These are phyloP conservation scores for Phytopythium oedochilum DNA, from an alignment of 352 stramenopile species.

Conservation along the genomic window DNA sequence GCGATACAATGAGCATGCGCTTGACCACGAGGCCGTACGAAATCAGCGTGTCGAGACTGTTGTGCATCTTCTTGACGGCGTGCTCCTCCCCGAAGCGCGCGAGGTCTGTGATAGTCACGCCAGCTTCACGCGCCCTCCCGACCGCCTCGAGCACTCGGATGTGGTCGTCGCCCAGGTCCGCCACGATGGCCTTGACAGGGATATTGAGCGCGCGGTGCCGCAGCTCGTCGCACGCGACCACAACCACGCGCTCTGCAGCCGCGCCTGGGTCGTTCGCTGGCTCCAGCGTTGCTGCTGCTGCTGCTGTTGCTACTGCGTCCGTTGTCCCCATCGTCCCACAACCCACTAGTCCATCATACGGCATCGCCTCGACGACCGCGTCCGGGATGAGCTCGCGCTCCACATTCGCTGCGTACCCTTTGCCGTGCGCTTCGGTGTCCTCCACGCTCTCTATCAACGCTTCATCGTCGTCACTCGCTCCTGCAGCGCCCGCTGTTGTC, in stretches of 20 bases:
- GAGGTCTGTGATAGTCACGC: slow-evolving; percentile 53
- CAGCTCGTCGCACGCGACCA: slow-evolving; percentile 59
- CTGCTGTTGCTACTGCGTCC: neutral
- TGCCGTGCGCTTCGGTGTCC: neutral
- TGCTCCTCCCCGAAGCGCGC: slow-evolving; percentile 21
- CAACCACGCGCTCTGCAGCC: slow-evolving; percentile 16
- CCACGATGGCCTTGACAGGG: slow-evolving; percentile 46
- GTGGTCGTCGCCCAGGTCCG: slow-evolving; percentile 59
- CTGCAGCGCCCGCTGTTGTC: slow-evolving; percentile 1
- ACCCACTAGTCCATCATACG: slow-evolving; percentile 8
- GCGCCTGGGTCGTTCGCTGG: neutral
- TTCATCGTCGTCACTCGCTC: neutral
- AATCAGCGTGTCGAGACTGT: slow-evolving; percentile 68
- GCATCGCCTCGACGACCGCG: slow-evolving; percentile 14
- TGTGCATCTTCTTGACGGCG: slow-evolving; percentile 74
- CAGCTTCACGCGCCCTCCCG: slow-evolving; percentile 36
- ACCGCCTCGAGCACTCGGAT: slow-evolving; percentile 62
- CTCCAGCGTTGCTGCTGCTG: slow-evolving; percentile 2
- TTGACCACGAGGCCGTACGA: slow-evolving; percentile 79
- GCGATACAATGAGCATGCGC: slow-evolving; percentile 73
- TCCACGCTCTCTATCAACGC: neutral
- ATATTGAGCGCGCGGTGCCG: slow-evolving; percentile 70
- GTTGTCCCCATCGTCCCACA: slow-evolving; percentile 3
- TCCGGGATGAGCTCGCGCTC: neutral
- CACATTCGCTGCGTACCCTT: neutral